Conservation (phyloP, 2,329 filamentous ascomycete species). For the Colletotrichum spinosum region DNA sequence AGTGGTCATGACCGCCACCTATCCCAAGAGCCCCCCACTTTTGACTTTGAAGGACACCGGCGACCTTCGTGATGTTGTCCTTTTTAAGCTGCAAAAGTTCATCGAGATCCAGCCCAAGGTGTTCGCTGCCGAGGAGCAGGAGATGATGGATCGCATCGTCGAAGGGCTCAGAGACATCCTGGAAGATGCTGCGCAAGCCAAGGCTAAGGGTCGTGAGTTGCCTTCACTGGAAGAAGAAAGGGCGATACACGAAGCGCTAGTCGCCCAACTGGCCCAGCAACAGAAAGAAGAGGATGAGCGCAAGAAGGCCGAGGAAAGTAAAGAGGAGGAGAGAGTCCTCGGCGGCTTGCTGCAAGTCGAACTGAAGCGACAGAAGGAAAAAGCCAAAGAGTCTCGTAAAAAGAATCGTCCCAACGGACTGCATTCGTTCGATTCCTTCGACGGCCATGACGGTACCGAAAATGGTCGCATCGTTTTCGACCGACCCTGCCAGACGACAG, state of each 20-base stretch:
- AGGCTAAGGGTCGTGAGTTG: slow-evolving; percentile 79
- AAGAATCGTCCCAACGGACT: slow-evolving; percentile 64
- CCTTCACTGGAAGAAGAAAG: slow-evolving; percentile 92
- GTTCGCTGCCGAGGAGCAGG: slow-evolving; percentile 63
- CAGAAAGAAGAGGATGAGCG: slow-evolving; percentile 65
- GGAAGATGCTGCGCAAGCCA: slow-evolving; percentile 85
- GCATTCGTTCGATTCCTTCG: slow-evolving; percentile 47
- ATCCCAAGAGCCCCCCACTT: slow-evolving; percentile 85
- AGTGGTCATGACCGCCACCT: slow-evolving; percentile 88
- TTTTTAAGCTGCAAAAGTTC: slow-evolving; percentile 75
- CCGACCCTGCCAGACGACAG: slow-evolving; percentile 71
- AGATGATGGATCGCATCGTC: slow-evolving; percentile 75
- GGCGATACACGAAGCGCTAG: slow-evolving; percentile 81
- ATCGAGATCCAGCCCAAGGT: slow-evolving; percentile 69
- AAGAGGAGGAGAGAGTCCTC: slow-evolving; percentile 77
- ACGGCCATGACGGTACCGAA: slow-evolving; percentile 47
- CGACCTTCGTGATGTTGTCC: slow-evolving; percentile 76
- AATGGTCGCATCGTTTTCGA: slow-evolving; percentile 70
- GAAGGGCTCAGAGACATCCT: slow-evolving; percentile 79
- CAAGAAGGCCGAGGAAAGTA: slow-evolving; percentile 66
- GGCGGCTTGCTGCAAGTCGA: slow-evolving; percentile 80
- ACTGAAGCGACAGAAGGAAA: slow-evolving; percentile 73
- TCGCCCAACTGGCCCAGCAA: slow-evolving; percentile 70
- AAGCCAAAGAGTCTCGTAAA: slow-evolving; percentile 72
- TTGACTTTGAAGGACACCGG: slow-evolving; percentile 74